Evolutionary conservation across 495 filamentous ascomycete genomes (phyloP).

Genomic region (Podospora fimiseda): DNA sequence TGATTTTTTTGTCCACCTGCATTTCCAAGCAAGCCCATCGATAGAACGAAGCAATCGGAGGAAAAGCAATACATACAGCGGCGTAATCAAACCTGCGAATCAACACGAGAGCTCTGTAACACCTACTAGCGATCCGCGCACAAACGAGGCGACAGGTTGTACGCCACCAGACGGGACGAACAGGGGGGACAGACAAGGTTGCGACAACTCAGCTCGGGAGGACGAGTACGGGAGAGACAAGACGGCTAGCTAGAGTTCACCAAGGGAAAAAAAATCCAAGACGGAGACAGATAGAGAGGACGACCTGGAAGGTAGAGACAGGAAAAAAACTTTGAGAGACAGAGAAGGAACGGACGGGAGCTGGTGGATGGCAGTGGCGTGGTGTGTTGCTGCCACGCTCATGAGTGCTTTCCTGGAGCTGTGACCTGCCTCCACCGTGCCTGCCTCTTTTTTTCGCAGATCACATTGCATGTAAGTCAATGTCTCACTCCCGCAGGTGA

Average conservation of each 20-base stretch:
- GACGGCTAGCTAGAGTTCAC: no score
- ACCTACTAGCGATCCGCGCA: background rate
- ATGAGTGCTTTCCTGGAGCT: background rate
- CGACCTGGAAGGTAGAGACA: background rate
- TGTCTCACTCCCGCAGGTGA: background rate
- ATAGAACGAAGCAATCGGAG: background rate
- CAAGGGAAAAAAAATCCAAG: no score
- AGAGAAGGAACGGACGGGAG: background rate
- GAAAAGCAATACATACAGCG: no score
- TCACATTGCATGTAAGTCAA: constrained; percentile 8
- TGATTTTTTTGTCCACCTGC: constrained; percentile 1
- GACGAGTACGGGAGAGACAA: background rate
- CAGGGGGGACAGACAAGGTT: background rate
- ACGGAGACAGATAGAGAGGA: no score
- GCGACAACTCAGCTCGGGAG: background rate
- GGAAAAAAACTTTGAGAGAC: background rate
- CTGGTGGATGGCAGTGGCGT: background rate
- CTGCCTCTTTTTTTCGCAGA: constrained; percentile 1
- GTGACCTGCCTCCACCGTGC: no score
- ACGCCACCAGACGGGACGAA: background rate
- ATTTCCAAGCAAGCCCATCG: constrained; percentile 6
- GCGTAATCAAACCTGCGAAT: background rate
- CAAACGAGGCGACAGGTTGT: background rate
- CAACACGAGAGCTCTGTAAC: background rate
- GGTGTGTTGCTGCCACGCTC: background rate